Base-by-base conservation (phyloP, 2,329 filamentous ascomycete species). In the Sordariomycetes sp. region DNA sequence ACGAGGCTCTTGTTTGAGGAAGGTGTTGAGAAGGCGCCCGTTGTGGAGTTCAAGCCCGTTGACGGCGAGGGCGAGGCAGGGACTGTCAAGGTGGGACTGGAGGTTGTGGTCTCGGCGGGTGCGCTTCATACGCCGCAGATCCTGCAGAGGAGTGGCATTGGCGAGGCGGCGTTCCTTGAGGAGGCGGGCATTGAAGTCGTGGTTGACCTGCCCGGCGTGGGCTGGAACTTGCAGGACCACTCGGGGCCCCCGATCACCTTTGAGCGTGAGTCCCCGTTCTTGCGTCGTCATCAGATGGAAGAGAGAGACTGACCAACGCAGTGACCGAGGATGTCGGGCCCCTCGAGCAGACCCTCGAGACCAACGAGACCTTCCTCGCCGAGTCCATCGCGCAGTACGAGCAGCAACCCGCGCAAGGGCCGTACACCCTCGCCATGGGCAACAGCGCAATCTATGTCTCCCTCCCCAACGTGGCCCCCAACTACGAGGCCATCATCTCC, bases 141-240 rank as follows among this genome's bases (percentile, higher is more conserved):
- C 2, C 70, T 80, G 0, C 76, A 76, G 64, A 68, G 78, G 1
- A 76, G 73, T 50, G 76, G 77, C 1, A 70, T 80, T 42, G 76
- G 75, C 0, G 67, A 72, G 0, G 63, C 65, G 0, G 62, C 64
- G 0, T 69, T 73, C 12, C 68, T 81, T 1, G 51, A 69, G 8
- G 62, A 67, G 20, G 66, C 73, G 60, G 64, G 69, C 7, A 78
- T 81, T 28, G 61, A 69, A 0, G 62, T 76, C 0, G 61, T 79
- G 1, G 54, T 36, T 53, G 72, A 81, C 61, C 70, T 79, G 0
- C 79, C 79, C 0, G 81, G 79, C 42, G 79, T 85, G 15, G 81
- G 81, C 42, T 74, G 69, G 15, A 82, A 83, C 65, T 70, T 84
- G 32, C 73, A 80, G 64, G 79, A 84, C 63, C 76, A 77, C 12